A percentile compares a stretch with the other conserved stretches of the same genome.
Evolutionary conservation across 306 rosid species (phyloP).

Genomic region (Trichosanthes truncata): DNA sequence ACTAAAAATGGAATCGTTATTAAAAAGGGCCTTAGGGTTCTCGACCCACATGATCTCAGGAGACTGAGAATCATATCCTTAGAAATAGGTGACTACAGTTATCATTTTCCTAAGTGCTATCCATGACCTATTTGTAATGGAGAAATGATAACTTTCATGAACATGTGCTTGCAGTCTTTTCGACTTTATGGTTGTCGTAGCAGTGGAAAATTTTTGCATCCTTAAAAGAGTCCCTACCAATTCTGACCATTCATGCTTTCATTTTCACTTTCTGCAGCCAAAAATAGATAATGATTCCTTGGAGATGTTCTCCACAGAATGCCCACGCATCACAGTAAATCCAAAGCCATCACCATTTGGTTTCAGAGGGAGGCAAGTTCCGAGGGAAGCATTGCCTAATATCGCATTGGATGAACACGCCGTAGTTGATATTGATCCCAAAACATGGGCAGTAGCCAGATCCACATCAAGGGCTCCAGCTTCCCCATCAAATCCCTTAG

Average conservation of each 20-base stretch:
- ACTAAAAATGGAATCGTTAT: too few species aligned
- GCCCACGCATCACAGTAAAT: slow-evolving; percentile 71
- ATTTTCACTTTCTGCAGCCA: slow-evolving; percentile 39
- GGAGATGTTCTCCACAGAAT: slow-evolving; percentile 51
- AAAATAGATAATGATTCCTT: slow-evolving; percentile 53
- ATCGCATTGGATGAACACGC: slow-evolving; percentile 38
- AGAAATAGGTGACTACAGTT: background rate
- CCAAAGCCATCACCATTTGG: slow-evolving; percentile 68
- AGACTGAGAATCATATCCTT: background rate
- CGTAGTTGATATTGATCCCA: slow-evolving; percentile 55
- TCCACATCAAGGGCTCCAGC: slow-evolving; percentile 20
- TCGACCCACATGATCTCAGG: background rate
- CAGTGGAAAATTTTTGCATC: background rate
- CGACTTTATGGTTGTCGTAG: background rate
- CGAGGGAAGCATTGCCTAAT: slow-evolving; percentile 58
- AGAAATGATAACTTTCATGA: background rate
- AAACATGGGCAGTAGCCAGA: slow-evolving; percentile 59
- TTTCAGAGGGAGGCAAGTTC: slow-evolving; percentile 48
- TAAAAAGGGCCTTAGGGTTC: background rate
- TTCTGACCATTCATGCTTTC: background rate
- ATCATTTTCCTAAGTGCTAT: background rate
- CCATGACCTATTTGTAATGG: background rate
- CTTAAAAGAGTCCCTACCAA: background rate
- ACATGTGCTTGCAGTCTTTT: background rate
- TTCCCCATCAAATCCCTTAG: slow-evolving; percentile 25